Conservation (phyloP, 805 yeast genomes). For the Candida khao-thaluensis region DNA sequence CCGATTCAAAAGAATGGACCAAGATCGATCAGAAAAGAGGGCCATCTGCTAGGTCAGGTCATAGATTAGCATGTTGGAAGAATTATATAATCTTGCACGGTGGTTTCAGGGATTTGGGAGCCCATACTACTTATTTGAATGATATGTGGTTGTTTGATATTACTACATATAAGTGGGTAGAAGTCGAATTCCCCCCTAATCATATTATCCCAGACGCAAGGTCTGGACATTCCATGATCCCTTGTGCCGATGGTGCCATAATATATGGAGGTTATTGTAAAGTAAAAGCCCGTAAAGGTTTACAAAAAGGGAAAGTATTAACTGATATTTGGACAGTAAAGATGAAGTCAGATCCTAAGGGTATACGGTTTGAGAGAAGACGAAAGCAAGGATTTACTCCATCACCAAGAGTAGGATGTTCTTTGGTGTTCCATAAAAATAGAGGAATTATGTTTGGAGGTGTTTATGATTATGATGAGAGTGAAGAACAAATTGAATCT, state of each 20-base stretch:
- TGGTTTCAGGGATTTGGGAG: conserved; percentile 89
- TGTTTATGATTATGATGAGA: conserved; percentile 91
- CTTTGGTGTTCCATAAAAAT: conserved; percentile 84
- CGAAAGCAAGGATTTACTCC: conserved; percentile 89
- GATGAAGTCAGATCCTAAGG: conserved; percentile 80
- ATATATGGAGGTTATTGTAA: conserved; percentile 94
- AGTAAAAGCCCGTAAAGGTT: conserved; percentile 83
- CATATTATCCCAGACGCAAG: conserved; percentile 86
- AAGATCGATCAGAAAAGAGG: conserved; percentile 69
- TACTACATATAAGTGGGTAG: conserved; percentile 86
- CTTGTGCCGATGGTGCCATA: conserved; percentile 77
- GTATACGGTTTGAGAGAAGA: conserved; percentile 83
- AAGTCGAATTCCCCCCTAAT: conserved; percentile 80
- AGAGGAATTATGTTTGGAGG: conserved; percentile 95
- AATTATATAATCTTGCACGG: conserved; percentile 83
- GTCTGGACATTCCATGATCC: conserved; percentile 87
- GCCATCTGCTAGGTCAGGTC: conserved; percentile 91
- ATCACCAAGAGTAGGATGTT: conserved; percentile 91
- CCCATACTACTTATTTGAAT: conserved; percentile 74
- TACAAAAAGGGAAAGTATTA: conserved; percentile 87
- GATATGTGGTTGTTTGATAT: conserved; percentile 94
- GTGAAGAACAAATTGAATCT: conserved; percentile 87
- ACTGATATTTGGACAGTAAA: conserved; percentile 83
- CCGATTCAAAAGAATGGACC: conserved; percentile 83
- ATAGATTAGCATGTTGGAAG: conserved; percentile 88